Percentiles rank a stretch among this genome's conserved stretches.
These are phyloP conservation scores for Achlya hypogyna DNA, from an alignment of 352 stramenopile species.

Conservation along the genomic window DNA sequence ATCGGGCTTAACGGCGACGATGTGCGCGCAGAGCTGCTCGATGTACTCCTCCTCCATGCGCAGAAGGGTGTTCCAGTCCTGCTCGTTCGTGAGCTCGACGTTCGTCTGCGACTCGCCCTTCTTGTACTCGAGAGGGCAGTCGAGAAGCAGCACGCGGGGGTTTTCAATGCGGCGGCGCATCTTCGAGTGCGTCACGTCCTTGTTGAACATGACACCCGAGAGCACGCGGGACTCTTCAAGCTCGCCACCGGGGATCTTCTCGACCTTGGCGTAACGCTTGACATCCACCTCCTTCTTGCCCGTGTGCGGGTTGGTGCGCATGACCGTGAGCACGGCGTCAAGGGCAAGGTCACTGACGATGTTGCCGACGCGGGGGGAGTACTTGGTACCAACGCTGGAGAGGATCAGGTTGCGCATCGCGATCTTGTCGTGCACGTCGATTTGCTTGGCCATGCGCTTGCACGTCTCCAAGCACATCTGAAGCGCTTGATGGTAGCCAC, in stretches of 20 bases:
- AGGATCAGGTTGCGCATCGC: constrained; percentile 95
- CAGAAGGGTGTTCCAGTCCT: constrained; percentile 98
- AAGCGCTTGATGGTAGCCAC: constrained; percentile 88
- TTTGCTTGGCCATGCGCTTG: constrained; percentile 86
- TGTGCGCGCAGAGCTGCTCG: constrained; percentile 97
- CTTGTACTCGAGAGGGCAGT: constrained; percentile 99
- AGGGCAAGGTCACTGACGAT: constrained; percentile 96
- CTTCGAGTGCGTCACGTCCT: constrained; percentile 99
- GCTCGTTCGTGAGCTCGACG: constrained; percentile 98
- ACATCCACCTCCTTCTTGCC: constrained; percentile 96
- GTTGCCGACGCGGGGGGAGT: constrained; percentile 94
- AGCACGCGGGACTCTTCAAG: constrained; percentile 92
- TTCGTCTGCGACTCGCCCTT: constrained; percentile 97
- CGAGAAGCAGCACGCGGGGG: constrained; percentile 96
- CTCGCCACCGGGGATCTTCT: constrained; percentile 98
- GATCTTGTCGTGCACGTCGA: constrained; percentile 93
- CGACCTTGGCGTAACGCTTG: constrained; percentile 99
- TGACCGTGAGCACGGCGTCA: constrained; percentile 93
- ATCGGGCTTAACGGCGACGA: constrained; percentile 98
- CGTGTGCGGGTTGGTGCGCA: constrained; percentile 66
- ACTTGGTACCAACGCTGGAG: constrained; percentile 98
- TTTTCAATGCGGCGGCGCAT: constrained; percentile 98
- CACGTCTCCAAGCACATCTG: constrained; percentile 87
- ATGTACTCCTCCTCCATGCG: constrained; percentile 99
- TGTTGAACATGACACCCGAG: constrained; percentile 99